Evolutionary conservation across 2,329 filamentous ascomycete species (phyloP), one percentile per base, ranked within the genome.

Genomic region (Trichoderma cornu-damae): DNA sequence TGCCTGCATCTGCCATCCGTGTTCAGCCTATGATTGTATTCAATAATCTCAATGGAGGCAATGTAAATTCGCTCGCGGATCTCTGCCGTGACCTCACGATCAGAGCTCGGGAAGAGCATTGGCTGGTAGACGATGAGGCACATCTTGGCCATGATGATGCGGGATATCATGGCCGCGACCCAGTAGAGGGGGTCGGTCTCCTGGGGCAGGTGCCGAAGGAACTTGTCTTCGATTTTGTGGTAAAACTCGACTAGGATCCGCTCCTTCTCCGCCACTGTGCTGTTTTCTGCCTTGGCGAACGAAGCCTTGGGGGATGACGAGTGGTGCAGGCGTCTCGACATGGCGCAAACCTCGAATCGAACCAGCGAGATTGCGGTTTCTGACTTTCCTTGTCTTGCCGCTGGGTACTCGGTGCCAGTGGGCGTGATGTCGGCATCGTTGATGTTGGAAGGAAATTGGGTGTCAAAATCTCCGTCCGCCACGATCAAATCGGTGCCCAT

Each of bases 81-180:
- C 47, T 85, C 84, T 49, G 81, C 77, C 0, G 83, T 80, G 6
- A 88, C 74, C 24, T 76, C 77, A 7, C 76, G 70, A n/a, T 77
- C 78, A 8, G 79, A 77, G 24, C 83, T 80, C 32, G 79, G 78
- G 51, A 84, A 81, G 30, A 88, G 83, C 65, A 87, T 79, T 0
- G 88, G 88, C 63, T 93, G 85, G 65, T 93, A 88, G 2, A 90
- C 80, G 59, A 91, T 80, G 34, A 94, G 77, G 74, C 86, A 89
- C 76, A 91, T 84, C 71, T 91, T 93, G 47, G 85, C 85, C 72
- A 91, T 82, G 61, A 92, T 84, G 30, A 93, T 76, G 8, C 87
- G 82, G 3, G 83, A 80, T 22, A 89, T 77, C 26, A 87, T 87
- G 3, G 83, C 84, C 6, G 81, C 81, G 24, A 88, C 81, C 85